Base-by-base conservation (phyloP, 148 eudicot genomes). In the Nyssa sinensis region DNA sequence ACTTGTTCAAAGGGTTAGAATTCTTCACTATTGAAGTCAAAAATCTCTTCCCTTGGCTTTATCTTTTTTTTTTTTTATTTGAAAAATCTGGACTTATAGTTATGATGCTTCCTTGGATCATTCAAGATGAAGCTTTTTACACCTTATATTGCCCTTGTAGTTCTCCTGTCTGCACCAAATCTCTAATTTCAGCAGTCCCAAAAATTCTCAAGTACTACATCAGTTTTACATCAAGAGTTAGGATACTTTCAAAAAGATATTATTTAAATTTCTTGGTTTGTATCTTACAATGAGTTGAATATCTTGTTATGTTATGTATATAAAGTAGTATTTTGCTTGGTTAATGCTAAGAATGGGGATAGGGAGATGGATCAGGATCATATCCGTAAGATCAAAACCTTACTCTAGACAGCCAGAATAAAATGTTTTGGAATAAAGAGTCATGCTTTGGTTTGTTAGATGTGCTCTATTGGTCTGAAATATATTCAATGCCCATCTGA, bases 1-100 rank as follows among this genome's bases (percentile, higher is more conserved):
- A 44, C 79, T 88, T 62, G 89, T 88, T 78, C 91, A 88, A 84
- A 81, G 91, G 83, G 91, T 88, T 78, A 62, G 80, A 34, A 73
- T 59, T 72, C 17, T 49, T 29, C 13, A 55, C 25, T 55, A 55
- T 24, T 19, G 24, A 17, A 55, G 5, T 37, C 59, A 55, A n/a
- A 55, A n/a, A 55, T 55, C 21, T 55, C 24, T 55, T n/a, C n/a
- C n/a, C n/a, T n/a, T n/a, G n/a, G n/a, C n/a, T n/a, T n/a, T n/a
- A n/a, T n/a, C n/a, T n/a, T n/a, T n/a, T n/a, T n/a, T n/a, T n/a
- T n/a, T n/a, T n/a, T n/a, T n/a, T n/a, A n/a, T n/a, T 19, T 53
- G 21, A 3, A 53, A 5, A 55, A n/a, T n/a, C n/a, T n/a, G n/a
- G n/a, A 55, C 59, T 55, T 55, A 55, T 55, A 55, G 24, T 21